Evolutionary conservation across 2,329 filamentous ascomycete genomes (phyloP), one percentile per base, ranked within the genome.

Genomic region (Arthrobotrys pseudoclavata): DNA sequence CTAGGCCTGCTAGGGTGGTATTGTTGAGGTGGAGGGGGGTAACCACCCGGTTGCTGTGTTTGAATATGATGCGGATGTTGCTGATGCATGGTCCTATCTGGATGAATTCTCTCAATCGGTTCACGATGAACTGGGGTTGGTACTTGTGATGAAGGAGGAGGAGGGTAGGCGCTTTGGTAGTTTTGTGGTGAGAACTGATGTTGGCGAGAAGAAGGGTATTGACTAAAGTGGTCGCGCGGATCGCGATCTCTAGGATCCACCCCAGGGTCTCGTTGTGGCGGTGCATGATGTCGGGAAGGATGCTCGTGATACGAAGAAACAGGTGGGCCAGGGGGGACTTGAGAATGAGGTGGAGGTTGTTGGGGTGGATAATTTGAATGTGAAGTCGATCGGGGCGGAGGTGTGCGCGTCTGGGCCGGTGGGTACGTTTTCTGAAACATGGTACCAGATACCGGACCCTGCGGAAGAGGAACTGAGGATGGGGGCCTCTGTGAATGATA

Each of bases 361-460:
- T 76, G 72, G 20, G 72, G 72, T 62, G 72, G 72, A 48, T 76
- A 76, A 22, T 70, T 76, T 22, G 72, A 66, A 29, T 76, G 72
- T 12, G 72, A 76, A 18, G 72, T 76, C 12, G 72, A 66, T 26
- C 72, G 66, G 15, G 72, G 72, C 20, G 72, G 72, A 42, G 72
- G 72, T 13, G 72, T 76, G 15, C 72, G 72, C 34, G 72, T 70
- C 26, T 64, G 57, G 12, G 66, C 31, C 9, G 72, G 72, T 29
- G 66, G 72, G 29, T 60, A 70, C 2, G 66, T 62, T 47, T 76
- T 76, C 34, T 69, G 66, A 47, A 76, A 76, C 9, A 76, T 47
- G 4, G 66, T 70, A 29, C 72, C 66, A 20, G 72, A 76, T 37
- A 61, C 45, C 9, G 71, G 71, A 22, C 55, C 42, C 31, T 63